Evolutionary conservation across 2,329 filamentous ascomycete genomes (phyloP), one percentile per base, ranked within the genome.

Genomic region (Colletotrichum gloeosporioides): DNA sequence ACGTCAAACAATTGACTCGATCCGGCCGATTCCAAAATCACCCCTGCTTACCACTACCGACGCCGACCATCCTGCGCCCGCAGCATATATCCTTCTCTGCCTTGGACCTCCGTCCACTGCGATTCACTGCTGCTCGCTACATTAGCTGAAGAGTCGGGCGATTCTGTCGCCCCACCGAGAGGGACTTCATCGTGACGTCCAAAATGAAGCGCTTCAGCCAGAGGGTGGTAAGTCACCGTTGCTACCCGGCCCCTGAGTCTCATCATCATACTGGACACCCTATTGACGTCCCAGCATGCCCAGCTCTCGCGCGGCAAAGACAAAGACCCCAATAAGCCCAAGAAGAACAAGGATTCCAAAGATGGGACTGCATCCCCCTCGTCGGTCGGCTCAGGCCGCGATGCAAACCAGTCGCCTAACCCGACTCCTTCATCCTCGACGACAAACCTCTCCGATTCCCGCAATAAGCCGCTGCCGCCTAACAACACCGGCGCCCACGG

Each of bases 151-250:
- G 65, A 77, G 73, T 67, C 64, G 73, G 75, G 73, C 73, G 73
- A 69, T 68, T 39, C 53, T 68, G 72, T 73, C 73, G 66, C 77
- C 74, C 69, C 68, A 75, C 74, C 64, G 71, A 66, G 64, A 77
- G 65, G 62, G 44, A 79, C 68, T 65, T 68, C 62, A 67, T 72
- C 78, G 74, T 76, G 75, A 82, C 81, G 79, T 87, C 86, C 87
- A 94, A 91, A 87, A 98, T 99, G 96, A 98, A 98, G 90, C 95
- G 95, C 86, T 98, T 99, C 88, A 95, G 96, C 88, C 95, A 98
- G 90, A 95, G 95, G 94, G 96, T 98, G 90, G 96, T 98, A 92
- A 91, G 95, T 92, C 61, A 53, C 55, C 69, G 59, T 75, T 13
- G 57, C 67, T 63, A 32, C 39, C 75, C 36, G 39, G 34, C 66